These are phyloP conservation scores for Coemansia sp. DNA, from an alignment of 192 early-diverging fungal species.

Conservation along the genomic window DNA sequence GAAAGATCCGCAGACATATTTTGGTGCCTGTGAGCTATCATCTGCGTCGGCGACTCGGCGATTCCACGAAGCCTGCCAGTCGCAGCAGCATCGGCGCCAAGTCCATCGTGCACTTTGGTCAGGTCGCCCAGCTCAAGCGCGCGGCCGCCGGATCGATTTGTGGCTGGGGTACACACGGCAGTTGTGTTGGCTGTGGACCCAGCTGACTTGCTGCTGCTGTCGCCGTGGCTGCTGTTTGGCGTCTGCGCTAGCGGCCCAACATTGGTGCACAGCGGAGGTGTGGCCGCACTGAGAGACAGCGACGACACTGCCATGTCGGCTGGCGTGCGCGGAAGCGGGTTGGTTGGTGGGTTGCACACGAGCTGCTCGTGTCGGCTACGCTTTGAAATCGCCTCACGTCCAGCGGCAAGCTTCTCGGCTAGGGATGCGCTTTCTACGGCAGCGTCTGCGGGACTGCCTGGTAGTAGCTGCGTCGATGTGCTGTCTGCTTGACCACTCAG, in stretches of 20 bases:
- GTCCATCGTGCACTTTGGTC: not conserved
- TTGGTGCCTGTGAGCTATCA: slow-evolving; percentile 4
- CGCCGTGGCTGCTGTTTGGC: slow-evolving; percentile 6
- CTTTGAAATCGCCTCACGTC: not conserved
- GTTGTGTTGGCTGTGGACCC: slow-evolving; percentile 15
- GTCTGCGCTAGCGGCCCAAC: slow-evolving; percentile 13
- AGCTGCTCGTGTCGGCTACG: slow-evolving; percentile 12
- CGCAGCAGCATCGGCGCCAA: not conserved
- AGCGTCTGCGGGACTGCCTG: not conserved
- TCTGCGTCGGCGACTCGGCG: slow-evolving; percentile 26
- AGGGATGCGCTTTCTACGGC: not conserved
- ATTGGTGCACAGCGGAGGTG: not conserved
- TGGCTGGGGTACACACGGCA: slow-evolving; percentile 29
- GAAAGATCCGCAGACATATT: not conserved
- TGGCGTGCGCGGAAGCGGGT: slow-evolving; percentile 36
- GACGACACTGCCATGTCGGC: slow-evolving; percentile 18
- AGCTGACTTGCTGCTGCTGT: slow-evolving; percentile 8
- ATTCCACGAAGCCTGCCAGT: not conserved
- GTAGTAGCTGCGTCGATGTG: not conserved
- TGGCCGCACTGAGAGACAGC: not conserved
- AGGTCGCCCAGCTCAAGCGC: not conserved
- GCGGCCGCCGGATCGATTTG: not conserved
- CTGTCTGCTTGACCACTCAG: not conserved
- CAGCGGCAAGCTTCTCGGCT: not conserved
- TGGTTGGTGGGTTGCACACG: slow-evolving; percentile 36